Evolutionary conservation across 1,139 yeast species (phyloP).

Genomic region (Geotrichum australiense): DNA sequence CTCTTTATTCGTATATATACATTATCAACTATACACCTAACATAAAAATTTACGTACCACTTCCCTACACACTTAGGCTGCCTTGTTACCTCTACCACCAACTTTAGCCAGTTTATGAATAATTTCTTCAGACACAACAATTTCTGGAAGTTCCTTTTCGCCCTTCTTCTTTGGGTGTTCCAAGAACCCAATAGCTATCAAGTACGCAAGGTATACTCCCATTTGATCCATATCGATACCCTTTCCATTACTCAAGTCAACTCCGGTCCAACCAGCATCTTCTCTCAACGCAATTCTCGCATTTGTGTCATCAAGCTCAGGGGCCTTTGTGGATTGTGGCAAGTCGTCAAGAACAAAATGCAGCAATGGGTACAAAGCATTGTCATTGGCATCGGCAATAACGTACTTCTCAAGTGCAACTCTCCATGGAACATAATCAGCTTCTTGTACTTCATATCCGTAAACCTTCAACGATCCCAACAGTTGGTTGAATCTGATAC

Average conservation of each 20-base stretch:
- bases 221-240: constrained; percentile 64
- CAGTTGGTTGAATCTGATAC: constrained; percentile 72
- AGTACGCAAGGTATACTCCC: constrained; percentile 73
- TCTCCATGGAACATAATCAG: constrained; percentile 76
- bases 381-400: constrained; percentile 60
- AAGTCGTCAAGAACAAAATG: constrained; percentile 91
- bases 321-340: constrained; percentile 88
- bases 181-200: constrained; percentile 72
- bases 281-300: constrained; percentile 55
- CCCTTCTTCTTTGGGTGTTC: constrained; percentile 49
- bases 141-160: constrained; percentile 47
- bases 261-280: constrained; percentile 59
- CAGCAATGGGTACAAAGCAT: constrained; percentile 84
- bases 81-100: constrained; percentile 62
- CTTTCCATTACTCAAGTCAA: constrained; percentile 57
- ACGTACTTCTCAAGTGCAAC: constrained; percentile 67
- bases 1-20: no score
- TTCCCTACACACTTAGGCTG: constrained; percentile 11
- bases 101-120: constrained; percentile 62
- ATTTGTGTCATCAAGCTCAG: constrained; percentile 84
- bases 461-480: constrained; percentile 55
- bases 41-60: no score
- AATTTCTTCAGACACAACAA: constrained; percentile 52
- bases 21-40: no score
- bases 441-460: constrained; percentile 61